Evolutionary conservation across 768 basidiomycete genomes (phyloP).

Genomic region (Terana coerulea): DNA sequence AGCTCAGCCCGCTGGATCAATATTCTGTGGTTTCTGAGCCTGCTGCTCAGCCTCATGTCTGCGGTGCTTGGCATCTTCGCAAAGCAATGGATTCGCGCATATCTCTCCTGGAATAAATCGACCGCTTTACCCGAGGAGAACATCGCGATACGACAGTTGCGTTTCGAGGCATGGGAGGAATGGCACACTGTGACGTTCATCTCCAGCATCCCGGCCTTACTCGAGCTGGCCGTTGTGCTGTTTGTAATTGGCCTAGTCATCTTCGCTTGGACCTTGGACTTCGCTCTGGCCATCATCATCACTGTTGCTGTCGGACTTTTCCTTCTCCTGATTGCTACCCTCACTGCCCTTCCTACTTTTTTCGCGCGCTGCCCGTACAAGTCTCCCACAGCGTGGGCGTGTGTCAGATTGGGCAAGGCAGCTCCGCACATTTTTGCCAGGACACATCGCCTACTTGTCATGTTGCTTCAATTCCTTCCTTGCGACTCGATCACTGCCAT

Average conservation of each 20-base stretch:
- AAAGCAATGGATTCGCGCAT: conserved; percentile 8
- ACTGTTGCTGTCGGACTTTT: neutral
- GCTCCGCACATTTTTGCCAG: no score
- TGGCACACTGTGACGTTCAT: neutral
- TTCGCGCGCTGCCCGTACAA: conserved; percentile 2
- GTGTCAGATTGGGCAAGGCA: no score
- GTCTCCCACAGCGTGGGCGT: conserved; percentile 5
- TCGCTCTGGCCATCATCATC: neutral
- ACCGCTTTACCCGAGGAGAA: conserved; percentile 4
- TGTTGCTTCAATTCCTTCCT: no score
- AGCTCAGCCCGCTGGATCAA: neutral
- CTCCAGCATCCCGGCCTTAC: neutral
- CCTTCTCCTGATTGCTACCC: neutral
- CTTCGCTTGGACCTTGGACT: neutral
- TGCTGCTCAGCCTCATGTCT: conserved; percentile 2
- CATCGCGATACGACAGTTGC: neutral
- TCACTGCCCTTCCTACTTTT: conserved; percentile 1
- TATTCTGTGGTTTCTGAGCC: conserved; percentile 6
- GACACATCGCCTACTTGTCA: no score
- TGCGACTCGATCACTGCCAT: no score
- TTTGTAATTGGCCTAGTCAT: neutral
- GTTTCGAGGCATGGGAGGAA: neutral
- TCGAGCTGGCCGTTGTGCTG: conserved; percentile 1
- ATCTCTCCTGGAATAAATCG: neutral
- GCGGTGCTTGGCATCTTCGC: conserved; percentile 1